Evolutionary conservation across 2,329 filamentous ascomycete genomes (phyloP), one percentile per base, ranked within the genome.

Genomic region (Xylaria sp.): DNA sequence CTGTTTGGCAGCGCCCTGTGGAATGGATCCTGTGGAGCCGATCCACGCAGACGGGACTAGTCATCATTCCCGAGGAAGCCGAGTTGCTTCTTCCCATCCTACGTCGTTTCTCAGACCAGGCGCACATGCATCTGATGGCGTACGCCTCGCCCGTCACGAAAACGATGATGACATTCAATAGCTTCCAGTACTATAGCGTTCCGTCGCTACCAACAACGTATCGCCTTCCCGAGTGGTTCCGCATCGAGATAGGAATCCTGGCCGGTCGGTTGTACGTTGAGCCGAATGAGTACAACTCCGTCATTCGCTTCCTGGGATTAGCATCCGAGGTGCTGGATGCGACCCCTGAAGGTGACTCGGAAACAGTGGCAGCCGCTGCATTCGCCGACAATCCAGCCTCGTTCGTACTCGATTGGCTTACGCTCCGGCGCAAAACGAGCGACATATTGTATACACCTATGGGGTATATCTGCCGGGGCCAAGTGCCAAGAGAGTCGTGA

Each of bases 41-140:
- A 73, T 73, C 0, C 66, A 81, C 6, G 3, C 23, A 16, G 23
- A 79, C 75, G 0, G 86, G 79, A 0, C 62, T 90, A 0, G 69
- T 89, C 1, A 67, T 89, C 1, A 83, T 82, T 34, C 82, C 85
- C 0, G 86, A 89, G 63, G 87, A 90, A 68, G 84, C 80, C 0
- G 83, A 89, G 58, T 52, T 51, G 11, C 18, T 51, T 5, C 10
- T 51, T 4, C 49, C 49, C 4, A 37, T 51, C 67, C 0, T 63
- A 88, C 0, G 75, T 89, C 2, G 76, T 76, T 0, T 61, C 76
- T 0, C 63, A 87, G 4, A n/a, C 8, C 9, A 52, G 18, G 58
- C 65, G 0, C 10, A 8, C 3, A 76, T 78, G 0, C 76, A 83
- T 55, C 72, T 89, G 0, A 68, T 88, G 0, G 70, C 77, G 0